Evolutionary conservation across 1,284 basidiomycete genomes (phyloP), one percentile per base, ranked within the genome.

Genomic region (Puccinia novopanici): DNA sequence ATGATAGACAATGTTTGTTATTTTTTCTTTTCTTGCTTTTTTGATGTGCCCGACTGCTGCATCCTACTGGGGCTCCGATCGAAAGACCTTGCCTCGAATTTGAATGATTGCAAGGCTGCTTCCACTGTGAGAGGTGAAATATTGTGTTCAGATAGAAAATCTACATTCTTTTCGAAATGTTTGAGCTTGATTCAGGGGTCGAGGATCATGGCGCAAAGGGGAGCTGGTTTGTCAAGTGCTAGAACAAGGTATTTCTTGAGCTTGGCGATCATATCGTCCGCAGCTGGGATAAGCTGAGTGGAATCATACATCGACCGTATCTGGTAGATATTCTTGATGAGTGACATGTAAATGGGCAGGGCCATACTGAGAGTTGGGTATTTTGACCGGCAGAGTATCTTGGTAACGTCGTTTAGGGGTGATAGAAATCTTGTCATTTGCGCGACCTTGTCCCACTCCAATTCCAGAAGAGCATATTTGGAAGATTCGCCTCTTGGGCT

Each of bases 341-440:
- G 55, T 6, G 37, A 59, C 12, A 75, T 75, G 34, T 59, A 75
- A 13, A 75, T 27, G 4, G 73, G 73, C 9, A 75, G 9, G 4
- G 57, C 9, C 5, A 48, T 30, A 24, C 30, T 73, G 24, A 75
- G 42, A 6, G 73, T 75, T 40, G 73, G 73, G 27, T 75, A 75
- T 45, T 75, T 48, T 45, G 73, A 75, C 12, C 8, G 12, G 45
- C 73, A 75, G n/a, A 75, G 27, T 9, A 63, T 30, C 55, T 45
- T 15, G 22, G 73, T 75, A 9, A 24, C 57, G 13, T 50, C 9
- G n/a, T 50, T 17, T 6, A 75, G 73, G 6, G 54, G 54, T 50
- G 61, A 17, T 3, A 75, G 27, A 37, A 75, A 75, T 6, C 42
- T 5, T 22, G 27, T 15, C 34, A 75, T 27, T 24, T 45, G 42